Conservation (phyloP, 257 asterid genomes). For the Nicotiana undulata region DNA sequence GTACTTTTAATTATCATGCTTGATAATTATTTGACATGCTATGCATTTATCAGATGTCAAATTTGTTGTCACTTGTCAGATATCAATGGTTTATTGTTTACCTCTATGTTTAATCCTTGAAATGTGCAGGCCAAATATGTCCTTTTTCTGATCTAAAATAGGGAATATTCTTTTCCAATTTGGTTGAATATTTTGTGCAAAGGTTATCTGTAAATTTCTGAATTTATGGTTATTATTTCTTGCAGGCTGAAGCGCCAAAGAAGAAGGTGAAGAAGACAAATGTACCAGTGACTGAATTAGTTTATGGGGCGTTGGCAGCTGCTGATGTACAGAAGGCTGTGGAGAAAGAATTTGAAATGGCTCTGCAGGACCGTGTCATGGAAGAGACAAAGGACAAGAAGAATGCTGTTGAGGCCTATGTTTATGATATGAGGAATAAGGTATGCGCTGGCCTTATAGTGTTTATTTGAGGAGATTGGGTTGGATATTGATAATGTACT, state of each 20-base stretch:
- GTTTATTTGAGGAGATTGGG: background rate
- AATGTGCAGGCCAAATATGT: background rate
- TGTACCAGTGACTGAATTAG: slow-evolving; percentile 65
- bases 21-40: background rate
- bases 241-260: slow-evolving; percentile 64
- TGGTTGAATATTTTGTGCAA: background rate
- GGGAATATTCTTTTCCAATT: background rate
- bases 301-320: slow-evolving; percentile 64
- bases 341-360: slow-evolving; percentile 96
- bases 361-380: slow-evolving; percentile 96
- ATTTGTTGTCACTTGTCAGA: too few species aligned
- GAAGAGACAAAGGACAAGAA: slow-evolving; percentile 97
- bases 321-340: slow-evolving; percentile 75
- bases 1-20: background rate
- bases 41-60: background rate
- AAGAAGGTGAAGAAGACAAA: slow-evolving; percentile 77
- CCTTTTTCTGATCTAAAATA: background rate
- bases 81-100: background rate
- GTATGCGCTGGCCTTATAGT: slow-evolving; percentile 19
- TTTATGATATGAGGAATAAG: slow-evolving; percentile 89
- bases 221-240: background rate
- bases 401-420: slow-evolving; percentile 95
- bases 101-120: background rate
- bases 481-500: background rate
- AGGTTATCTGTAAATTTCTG: background rate